These are phyloP conservation scores for Hypomontagnella monticulosa DNA, from an alignment of 495 filamentous ascomycete genomes.

Conservation along the genomic window DNA sequence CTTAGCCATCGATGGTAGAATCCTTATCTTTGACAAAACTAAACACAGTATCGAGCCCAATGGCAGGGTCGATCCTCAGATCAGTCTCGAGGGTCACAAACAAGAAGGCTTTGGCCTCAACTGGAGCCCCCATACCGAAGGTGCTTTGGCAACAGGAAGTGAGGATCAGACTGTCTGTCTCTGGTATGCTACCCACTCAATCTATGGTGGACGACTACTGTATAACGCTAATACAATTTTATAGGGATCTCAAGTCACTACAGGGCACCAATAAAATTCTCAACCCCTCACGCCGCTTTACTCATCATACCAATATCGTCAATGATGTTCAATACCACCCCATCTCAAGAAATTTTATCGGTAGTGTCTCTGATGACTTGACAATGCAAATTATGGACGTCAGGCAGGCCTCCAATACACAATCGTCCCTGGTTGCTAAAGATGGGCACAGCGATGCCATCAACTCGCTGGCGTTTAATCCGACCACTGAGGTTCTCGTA, in stretches of 20 bases:
- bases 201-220: background rate
- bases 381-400: conserved; percentile 92
- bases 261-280: conserved; percentile 75
- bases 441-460: conserved; percentile 86
- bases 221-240: conserved; percentile 17
- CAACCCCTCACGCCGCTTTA: conserved; percentile 76
- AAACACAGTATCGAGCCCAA: conserved; percentile 83
- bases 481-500: conserved; percentile 81
- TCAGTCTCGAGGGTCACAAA: conserved; percentile 85
- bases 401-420: conserved; percentile 68
- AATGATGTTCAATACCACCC: conserved; percentile 98
- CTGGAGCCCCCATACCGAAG: conserved; percentile 88
- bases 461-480: conserved; percentile 94
- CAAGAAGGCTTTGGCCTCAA: conserved; percentile 93
- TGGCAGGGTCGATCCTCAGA: conserved; percentile 77
- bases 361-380: conserved; percentile 93
- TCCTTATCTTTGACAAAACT: conserved; percentile 94
- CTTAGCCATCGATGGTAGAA: conserved; percentile 84
- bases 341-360: conserved; percentile 80
- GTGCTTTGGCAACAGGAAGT: conserved; percentile 86
- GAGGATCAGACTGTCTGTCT: conserved; percentile 90
- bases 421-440: conserved; percentile 72
- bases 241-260: conserved; percentile 80
- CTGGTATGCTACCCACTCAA: conserved; percentile 68
- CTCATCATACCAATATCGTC: conserved; percentile 87